Base-by-base conservation (phyloP, 1,139 yeast genomes). In the Lipomyces yarrowii region DNA sequence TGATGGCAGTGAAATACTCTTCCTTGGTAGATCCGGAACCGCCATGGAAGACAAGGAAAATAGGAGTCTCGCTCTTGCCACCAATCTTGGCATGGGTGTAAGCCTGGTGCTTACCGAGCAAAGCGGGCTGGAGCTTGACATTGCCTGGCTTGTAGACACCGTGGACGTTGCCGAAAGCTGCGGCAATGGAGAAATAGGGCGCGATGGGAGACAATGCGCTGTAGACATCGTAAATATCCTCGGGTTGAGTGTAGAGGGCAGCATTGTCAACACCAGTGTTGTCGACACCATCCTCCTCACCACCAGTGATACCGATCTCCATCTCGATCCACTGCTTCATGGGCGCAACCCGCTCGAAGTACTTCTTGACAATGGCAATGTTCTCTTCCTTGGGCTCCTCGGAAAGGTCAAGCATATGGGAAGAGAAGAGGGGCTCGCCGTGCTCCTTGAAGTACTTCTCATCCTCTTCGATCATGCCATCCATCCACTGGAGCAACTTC, bases 241-340 rank as follows among this genome's bases (percentile, higher is more conserved):
- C 97, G 77, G 99, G 94, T 76, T 88, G 87, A 75, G 99, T 94
- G 89, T 94, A 96, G 77, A 94, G 86, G 73, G 90, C 81, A 73
- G 90, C 92, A 82, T 90, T 88, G 80, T 87, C 87, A 73, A 91
- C 98, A 81, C 87, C 86, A 82, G 93, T 96, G 87, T 94, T 96
- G 89, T 94, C 96, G 77, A 96, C 99, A 88, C 99, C 99, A 80
- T 94, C 99, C 84, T 94, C 99, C 85, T 94, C 99, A 89, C 99
- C 99, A 84, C 99, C 98, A 79, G 99, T 96, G 87, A 94, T 94
- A 87, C 99, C 99, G 80, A 94, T 94, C 86, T 94, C 99, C 99
- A 94, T 96, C 87, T 94, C 99, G 80, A 94, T 88, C 94, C 96
- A 94, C 85, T 94, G 98, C 84, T 87, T 85, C 87, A 93, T 86